Evolutionary conservation across 1,284 basidiomycete genomes (phyloP), one percentile per base, ranked within the genome.

Genomic region (Pseudozyma thailandica): DNA sequence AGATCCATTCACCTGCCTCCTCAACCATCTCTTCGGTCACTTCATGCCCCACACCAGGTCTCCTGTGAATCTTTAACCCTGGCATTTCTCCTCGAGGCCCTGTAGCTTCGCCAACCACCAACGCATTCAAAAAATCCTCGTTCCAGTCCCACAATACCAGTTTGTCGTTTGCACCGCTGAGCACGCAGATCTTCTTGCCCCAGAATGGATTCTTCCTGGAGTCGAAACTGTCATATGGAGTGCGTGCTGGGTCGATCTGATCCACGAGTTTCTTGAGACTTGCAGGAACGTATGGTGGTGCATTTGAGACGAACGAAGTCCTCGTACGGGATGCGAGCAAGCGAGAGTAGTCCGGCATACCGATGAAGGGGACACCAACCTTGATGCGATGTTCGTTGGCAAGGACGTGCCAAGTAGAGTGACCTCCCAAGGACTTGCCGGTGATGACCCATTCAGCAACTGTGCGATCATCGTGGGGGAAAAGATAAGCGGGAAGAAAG

Each of bases 391-490:
- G 87, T 63, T 93, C 92, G 38, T 65, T 62, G 13, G 75, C 72
- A 18, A 92, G 85, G 1, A 86, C 85, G 31, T 91, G 86, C 92
- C 92, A 93, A 0, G 89, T 86, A 0, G 90, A 86, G 77, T 93
- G 92, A 0, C 91, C 91, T 0, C 92, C 91, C 0, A 93, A 86
- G 66, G 89, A 90, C 68, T 90, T 86, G 0, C 92, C 92, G 1
- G 87, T 86, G 15, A 84, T 80, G 31, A 89, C 88, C 88, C 89
- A 94, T 60, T 89, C 86, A 4, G 84, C 85, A 38, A 95, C 87
- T 6, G 75, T 81, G 12, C 88, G 85, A 70, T 93, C 89, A 13
- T 85, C 88, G 20, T 85, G 77, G 0, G 92, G 92, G 79, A 91
- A 95, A 21, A 95, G 83, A 81, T 90, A 91, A 1, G 89, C 81